These are phyloP conservation scores for Colletotrichum viniferum DNA, from an alignment of 2,329 filamentous ascomycete genomes.

Conservation along the genomic window DNA sequence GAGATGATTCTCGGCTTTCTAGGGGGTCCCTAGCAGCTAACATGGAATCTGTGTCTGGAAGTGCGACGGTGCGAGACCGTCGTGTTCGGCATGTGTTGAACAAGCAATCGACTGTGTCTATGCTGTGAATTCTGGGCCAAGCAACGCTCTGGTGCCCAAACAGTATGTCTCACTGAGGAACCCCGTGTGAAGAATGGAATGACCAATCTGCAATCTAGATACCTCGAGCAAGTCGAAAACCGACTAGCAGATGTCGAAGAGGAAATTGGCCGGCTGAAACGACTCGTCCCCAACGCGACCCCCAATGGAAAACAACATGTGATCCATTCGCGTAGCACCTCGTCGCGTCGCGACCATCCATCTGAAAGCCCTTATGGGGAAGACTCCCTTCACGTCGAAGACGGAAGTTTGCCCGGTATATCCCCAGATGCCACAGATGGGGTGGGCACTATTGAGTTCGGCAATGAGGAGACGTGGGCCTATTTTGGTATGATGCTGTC, in stretches of 20 bases:
- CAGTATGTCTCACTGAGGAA: neutral
- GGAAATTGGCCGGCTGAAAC: slow-evolving; percentile 20
- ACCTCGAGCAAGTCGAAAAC: slow-evolving; percentile 23
- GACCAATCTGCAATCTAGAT: neutral
- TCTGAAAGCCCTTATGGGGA: neutral
- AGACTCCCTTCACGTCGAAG: slow-evolving; percentile 4
- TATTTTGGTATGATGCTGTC: slow-evolving; percentile 23
- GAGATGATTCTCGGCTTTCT: neutral
- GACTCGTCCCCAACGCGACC: neutral
- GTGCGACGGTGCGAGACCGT: slow-evolving; percentile 26
- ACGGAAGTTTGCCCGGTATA: slow-evolving; percentile 16
- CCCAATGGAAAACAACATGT: neutral
- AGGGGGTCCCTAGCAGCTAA: neutral
- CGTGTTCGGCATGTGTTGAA: slow-evolving; percentile 23
- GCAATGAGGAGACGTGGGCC: slow-evolving; percentile 22
- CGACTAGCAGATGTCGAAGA: slow-evolving; percentile 23
- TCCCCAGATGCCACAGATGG: slow-evolving; percentile 26
- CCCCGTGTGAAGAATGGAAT: neutral
- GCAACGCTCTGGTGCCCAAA: slow-evolving; percentile 13
- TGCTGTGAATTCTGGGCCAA: slow-evolving; percentile 14
- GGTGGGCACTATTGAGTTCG: slow-evolving; percentile 26
- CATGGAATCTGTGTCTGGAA: neutral
- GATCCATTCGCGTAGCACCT: neutral
- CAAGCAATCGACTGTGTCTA: slow-evolving; percentile 25
- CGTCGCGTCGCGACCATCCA: neutral